phyloP scores from a whole-genome alignment of 2,329 filamentous ascomycete genomes.

The Zelopaecilomyces penicillatus region DNA sequence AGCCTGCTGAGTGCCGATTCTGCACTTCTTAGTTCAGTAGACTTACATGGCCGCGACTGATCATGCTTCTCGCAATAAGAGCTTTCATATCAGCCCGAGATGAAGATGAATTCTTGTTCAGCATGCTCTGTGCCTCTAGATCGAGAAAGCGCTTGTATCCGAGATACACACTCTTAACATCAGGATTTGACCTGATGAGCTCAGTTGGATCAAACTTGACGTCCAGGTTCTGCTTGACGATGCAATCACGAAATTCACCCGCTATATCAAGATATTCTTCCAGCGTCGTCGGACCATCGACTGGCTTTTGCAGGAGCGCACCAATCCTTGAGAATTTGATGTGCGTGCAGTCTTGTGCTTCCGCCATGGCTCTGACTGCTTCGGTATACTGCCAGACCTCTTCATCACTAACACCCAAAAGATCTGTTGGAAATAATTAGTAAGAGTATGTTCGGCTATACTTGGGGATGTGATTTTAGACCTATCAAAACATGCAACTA shows the following conservation, averaged over 20 bases:
- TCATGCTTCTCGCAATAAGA: not conserved
- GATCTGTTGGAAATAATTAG: conserved; percentile 15
- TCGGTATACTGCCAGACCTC: conserved; percentile 33
- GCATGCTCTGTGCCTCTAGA: not conserved
- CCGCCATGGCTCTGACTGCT: conserved; percentile 25
- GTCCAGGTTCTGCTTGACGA: not conserved
- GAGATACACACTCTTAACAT: conserved; percentile 13
- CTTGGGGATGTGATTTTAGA: conserved; percentile 3
- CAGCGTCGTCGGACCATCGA: not conserved
- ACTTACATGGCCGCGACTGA: not conserved
- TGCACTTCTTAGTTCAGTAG: too few relatives aligned
- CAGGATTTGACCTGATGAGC: conserved; percentile 12
- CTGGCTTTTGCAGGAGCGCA: conserved; percentile 13
- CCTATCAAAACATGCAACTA: conserved; percentile 2
- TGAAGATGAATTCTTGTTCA: not conserved
- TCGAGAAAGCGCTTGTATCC: conserved; percentile 13
- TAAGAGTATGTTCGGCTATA: too few relatives aligned
- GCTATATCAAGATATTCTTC: conserved; percentile 1
- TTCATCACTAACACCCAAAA: conserved; percentile 31
- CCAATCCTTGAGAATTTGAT: conserved; percentile 28
- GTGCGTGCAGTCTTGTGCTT: conserved; percentile 20
- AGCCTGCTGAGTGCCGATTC: not conserved
- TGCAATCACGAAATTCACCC: not conserved
- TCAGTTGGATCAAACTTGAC: conserved; percentile 3
- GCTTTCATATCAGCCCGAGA: not conserved